phyloP scores from a whole-genome alignment of 2,329 filamentous ascomycete genomes.

The Scorias spongiosa region DNA sequence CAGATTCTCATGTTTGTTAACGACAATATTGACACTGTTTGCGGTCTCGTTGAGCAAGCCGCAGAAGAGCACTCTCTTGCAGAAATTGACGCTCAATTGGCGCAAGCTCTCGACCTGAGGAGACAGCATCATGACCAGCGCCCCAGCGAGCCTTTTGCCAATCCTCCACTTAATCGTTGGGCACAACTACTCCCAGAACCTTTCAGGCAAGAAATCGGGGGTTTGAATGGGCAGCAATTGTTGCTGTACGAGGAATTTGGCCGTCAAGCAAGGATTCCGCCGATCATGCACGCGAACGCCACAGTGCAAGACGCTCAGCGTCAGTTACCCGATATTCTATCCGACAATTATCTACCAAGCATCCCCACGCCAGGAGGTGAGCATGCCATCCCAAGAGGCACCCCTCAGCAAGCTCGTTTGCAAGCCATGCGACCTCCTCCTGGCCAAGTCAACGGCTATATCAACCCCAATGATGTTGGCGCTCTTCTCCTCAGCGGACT shows the following conservation, averaged over 20 bases:
- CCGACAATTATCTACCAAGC: constrained; percentile 44
- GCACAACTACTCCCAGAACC: constrained; percentile 86
- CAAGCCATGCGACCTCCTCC: constrained; percentile 21
- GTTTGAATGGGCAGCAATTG: constrained; percentile 59
- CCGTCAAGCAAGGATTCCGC: constrained; percentile 53
- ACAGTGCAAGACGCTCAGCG: constrained; percentile 43
- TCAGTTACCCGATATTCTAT: constrained; percentile 46
- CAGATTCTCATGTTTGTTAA: constrained; percentile 98
- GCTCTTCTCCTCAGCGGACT: constrained; percentile 41
- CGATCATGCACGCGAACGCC: constrained; percentile 32
- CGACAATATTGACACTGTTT: constrained; percentile 87
- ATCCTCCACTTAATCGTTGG: constrained; percentile 70
- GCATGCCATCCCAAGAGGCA: constrained; percentile 44
- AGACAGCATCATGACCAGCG: constrained; percentile 59
- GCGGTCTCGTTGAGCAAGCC: constrained; percentile 85
- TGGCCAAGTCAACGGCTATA: constrained; percentile 44
- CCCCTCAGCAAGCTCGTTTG: constrained; percentile 34
- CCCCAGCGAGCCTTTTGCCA: constrained; percentile 72
- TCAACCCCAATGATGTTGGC: constrained; percentile 37
- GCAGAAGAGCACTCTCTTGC: constrained; percentile 85
- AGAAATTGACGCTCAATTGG: constrained; percentile 90
- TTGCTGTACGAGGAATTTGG: constrained; percentile 96
- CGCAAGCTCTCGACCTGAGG: constrained; percentile 62
- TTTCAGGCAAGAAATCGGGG: constrained; percentile 69
- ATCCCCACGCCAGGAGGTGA: constrained; percentile 48